Conservation (phyloP, 345 rosid genomes). For the Limnanthes douglasii region DNA sequence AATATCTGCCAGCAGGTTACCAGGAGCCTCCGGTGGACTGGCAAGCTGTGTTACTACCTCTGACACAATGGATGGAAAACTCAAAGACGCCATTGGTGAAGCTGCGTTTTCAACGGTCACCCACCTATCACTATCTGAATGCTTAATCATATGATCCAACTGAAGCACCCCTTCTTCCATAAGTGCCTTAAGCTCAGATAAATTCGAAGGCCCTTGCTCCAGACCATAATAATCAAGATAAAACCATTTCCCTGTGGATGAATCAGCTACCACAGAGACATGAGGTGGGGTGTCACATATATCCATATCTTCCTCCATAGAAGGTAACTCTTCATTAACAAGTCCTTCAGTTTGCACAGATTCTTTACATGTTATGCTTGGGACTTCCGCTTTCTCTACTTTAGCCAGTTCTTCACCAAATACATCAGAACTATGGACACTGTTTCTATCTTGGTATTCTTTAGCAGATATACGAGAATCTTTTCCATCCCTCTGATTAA, state of each 20-base stretch:
- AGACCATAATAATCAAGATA: conserved; percentile 82
- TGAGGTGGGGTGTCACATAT: conserved; percentile 95
- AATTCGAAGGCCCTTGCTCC: conserved; percentile 77
- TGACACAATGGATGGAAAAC: conserved; percentile 42
- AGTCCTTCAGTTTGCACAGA: conserved; percentile 28
- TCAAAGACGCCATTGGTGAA: conserved; percentile 50
- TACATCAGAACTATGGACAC: conserved; percentile 13
- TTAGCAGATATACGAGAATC: conserved; percentile 23
- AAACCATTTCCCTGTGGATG: conserved; percentile 74
- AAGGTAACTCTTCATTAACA: conserved; percentile 55
- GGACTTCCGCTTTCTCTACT: conserved; percentile 32
- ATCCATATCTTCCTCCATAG: conserved; percentile 99
- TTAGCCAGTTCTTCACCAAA: conserved; percentile 39
- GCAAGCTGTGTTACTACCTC: conserved; percentile 62
- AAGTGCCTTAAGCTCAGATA: conserved; percentile 63
- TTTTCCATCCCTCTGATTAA: conserved; percentile 27
- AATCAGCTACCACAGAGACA: conserved; percentile 39
- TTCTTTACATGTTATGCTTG: conserved; percentile 23
- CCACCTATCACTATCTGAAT: conserved; percentile 81
- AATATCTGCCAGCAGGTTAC: conserved; percentile 61
- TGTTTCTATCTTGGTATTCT: conserved; percentile 46
- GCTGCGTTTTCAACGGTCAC: conserved; percentile 90
- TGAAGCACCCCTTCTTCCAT: conserved; percentile 69
- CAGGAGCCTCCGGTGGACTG: conserved; percentile 94
- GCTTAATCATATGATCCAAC: conserved; percentile 89